phyloP scores from a whole-genome alignment of 169 alveolate species.

The Babesia sp. region DNA sequence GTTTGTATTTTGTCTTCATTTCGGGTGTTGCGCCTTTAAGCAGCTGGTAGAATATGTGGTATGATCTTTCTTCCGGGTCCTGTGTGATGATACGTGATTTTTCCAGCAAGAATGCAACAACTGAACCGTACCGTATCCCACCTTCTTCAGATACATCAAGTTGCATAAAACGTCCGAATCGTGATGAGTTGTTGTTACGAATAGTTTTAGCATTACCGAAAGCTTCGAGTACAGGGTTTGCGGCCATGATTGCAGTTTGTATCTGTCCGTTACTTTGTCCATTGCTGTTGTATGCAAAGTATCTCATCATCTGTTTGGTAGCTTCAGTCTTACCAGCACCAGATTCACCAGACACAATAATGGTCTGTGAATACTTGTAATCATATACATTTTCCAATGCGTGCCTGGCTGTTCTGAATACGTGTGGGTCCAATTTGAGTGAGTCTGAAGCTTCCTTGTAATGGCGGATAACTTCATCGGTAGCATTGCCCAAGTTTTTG shows the following conservation, averaged over 20 bases:
- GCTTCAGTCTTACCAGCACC: slow-evolving; percentile 99
- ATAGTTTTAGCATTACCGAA: slow-evolving; percentile 98
- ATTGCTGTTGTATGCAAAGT: slow-evolving; percentile 80
- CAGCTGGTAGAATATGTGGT: slow-evolving; percentile 95
- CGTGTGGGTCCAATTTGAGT: slow-evolving; percentile 83
- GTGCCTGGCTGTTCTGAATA: slow-evolving; percentile 84
- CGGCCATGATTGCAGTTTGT: slow-evolving; percentile 88
- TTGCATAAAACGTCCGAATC: slow-evolving; percentile 97
- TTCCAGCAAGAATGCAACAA: slow-evolving; percentile 93
- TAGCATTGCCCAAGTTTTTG: slow-evolving; percentile 86
- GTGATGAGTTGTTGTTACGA: slow-evolving; percentile 94
- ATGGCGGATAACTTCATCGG: slow-evolving; percentile 77
- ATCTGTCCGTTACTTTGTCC: slow-evolving; percentile 63
- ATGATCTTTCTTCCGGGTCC: slow-evolving; percentile 91
- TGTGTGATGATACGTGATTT: slow-evolving; percentile 95
- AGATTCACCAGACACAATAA: slow-evolving; percentile 96
- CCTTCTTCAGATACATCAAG: slow-evolving; percentile 85
- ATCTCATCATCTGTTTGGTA: slow-evolving; percentile 91
- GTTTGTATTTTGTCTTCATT: slow-evolving; percentile 75
- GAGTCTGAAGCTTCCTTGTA: slow-evolving; percentile 81
- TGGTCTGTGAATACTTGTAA: slow-evolving; percentile 87
- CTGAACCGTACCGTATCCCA: slow-evolving; percentile 88
- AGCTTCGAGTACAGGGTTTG: slow-evolving; percentile 97
- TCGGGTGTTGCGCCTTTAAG: slow-evolving; percentile 86
- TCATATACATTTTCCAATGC: slow-evolving; percentile 87